Percentiles rank a stretch among this genome's conserved stretches.
phyloP scores from a whole-genome alignment of 805 yeast genomes.

The Wickerhamiella australiensis region DNA sequence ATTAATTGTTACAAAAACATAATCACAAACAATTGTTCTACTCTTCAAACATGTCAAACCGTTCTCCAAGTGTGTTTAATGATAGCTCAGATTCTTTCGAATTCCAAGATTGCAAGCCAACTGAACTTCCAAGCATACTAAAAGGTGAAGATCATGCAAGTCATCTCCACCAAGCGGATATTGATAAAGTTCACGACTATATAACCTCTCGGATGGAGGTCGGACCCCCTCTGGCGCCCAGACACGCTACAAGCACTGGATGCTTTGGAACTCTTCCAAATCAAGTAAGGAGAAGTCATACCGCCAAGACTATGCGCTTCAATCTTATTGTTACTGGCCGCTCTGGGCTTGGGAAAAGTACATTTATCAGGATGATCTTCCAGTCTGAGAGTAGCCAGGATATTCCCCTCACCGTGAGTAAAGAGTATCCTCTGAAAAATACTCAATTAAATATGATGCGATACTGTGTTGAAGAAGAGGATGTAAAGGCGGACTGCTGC shows the following conservation, averaged over 20 bases:
- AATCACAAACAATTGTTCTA: background rate
- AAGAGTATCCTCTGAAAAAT: constrained; percentile 33
- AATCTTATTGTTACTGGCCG: constrained; percentile 71
- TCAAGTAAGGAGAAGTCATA: constrained; percentile 36
- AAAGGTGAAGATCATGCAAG: background rate
- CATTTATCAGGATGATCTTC: constrained; percentile 75
- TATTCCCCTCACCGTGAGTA: background rate
- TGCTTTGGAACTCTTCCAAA: constrained; percentile 1
- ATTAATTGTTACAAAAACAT: background rate
- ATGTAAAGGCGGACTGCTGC: constrained; percentile 63
- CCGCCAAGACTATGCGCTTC: constrained; percentile 46
- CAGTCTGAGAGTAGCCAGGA: background rate
- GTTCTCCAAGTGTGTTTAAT: background rate
- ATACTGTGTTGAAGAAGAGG: constrained; percentile 75
- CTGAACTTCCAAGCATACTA: background rate
- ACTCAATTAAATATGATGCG: constrained; percentile 68
- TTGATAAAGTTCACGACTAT: background rate
- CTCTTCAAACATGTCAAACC: background rate
- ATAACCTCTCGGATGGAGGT: background rate
- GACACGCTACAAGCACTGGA: background rate
- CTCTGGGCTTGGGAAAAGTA: constrained; percentile 85
- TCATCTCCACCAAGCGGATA: background rate
- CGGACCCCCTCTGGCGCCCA: background rate
- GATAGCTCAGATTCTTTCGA: background rate
- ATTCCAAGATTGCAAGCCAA: background rate